These are phyloP conservation scores for Rhododendron williamsianum DNA, from an alignment of 148 eudicot species.

Conservation along the genomic window DNA sequence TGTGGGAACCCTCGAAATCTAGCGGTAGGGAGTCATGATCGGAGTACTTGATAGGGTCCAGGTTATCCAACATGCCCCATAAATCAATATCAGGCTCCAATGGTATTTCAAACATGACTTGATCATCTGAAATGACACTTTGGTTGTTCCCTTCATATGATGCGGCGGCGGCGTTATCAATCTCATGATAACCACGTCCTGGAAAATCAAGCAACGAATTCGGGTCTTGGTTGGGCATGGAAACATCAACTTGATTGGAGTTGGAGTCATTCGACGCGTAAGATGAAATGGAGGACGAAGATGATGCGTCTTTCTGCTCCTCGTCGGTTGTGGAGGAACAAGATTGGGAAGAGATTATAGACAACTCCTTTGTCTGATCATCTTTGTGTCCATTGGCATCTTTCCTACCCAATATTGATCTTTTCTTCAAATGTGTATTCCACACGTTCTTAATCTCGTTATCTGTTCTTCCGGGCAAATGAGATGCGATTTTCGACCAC, in stretches of 20 bases:
- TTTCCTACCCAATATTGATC: slow-evolving; percentile 1
- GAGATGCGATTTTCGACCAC: slow-evolving; percentile 54
- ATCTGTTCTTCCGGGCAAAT: slow-evolving; percentile 51
- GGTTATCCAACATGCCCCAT: slow-evolving; percentile 28
- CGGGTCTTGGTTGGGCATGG: slow-evolving; percentile 1
- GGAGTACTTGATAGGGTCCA: slow-evolving; percentile 8
- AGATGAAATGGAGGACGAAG: slow-evolving; percentile 18
- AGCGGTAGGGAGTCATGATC: neutral
- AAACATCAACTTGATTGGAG: neutral
- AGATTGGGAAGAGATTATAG: slow-evolving; percentile 9
- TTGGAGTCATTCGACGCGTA: neutral
- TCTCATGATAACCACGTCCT: neutral
- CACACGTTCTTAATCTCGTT: slow-evolving; percentile 57
- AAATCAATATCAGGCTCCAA: slow-evolving; percentile 29
- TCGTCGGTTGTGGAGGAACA: neutral
- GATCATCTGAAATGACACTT: neutral
- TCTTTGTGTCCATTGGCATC: neutral
- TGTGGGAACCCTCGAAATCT: slow-evolving; percentile 3
- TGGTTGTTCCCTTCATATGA: neutral
- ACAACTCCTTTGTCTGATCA: slow-evolving; percentile 8
- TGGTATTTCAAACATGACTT: slow-evolving; percentile 17
- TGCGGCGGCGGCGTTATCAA: neutral
- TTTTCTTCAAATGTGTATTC: slow-evolving; percentile 48
- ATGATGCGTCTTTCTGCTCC: slow-evolving; percentile 9
- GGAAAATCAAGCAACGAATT: neutral